Evolutionary conservation across 2,329 filamentous ascomycete genomes (phyloP), one percentile per base, ranked within the genome.

Genomic region (Thermomyces lanuginosus): DNA sequence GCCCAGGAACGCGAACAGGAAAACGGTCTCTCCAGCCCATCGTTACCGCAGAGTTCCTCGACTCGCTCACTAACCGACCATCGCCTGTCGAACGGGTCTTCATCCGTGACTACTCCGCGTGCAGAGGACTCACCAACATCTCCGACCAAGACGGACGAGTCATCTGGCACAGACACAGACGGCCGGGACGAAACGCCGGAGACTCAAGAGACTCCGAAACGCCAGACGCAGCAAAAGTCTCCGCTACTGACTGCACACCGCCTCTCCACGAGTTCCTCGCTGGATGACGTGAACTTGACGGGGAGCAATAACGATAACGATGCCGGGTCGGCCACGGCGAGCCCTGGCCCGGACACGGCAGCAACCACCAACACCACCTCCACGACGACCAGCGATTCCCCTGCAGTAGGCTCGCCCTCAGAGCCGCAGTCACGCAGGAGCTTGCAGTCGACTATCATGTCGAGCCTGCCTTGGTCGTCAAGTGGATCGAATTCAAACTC

Each of bases 261-360:
- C 18, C 52, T 68, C 36, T 72, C 68, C 4, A 62, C 61, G 31
- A 56, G 60, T 28, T n/a, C n/a, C n/a, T 71, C 67, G 30, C 61
- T 73, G 40, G 67, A 72, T 36, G 67, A 75, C 45, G 70, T 83
- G 34, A 76, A 71, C 42, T 60, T 86, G 31, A 53, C 60, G 28
- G 50, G 53, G 37, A 68, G 72, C 47, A 72, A 72, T 44, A 68
- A 72, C 18, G 48, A 54, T 32, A 23, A 31, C 10, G 48, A 45
- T 16, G 50, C 37, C 30, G 49, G 35, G 34, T 38, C 38, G 5
- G 31, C 39, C 26, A 35, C 39, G 24, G n/a, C n/a, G n/a, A 36
- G 36, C 26, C 33, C 37, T 29, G 36, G 40, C 27, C 37, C 42
- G 19, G 43, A 41, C 27, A 29, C 33, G 34, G n/a, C n/a, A n/a